Conservation (phyloP, 352 stramenopile genomes). For the Blastocystis sp. region DNA sequence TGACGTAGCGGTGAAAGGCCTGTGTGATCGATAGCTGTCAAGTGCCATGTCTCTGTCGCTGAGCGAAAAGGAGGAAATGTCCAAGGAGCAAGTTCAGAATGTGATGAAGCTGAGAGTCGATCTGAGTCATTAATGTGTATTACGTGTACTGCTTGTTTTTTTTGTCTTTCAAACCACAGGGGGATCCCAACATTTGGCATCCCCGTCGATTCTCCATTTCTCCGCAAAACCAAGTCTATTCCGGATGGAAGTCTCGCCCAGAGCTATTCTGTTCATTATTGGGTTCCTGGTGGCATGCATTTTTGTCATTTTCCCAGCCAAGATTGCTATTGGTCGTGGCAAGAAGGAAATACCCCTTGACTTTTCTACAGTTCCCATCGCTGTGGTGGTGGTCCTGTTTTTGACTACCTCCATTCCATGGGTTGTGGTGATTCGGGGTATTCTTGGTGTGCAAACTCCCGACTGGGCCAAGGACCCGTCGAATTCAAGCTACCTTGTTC, state of each 20-base stretch:
- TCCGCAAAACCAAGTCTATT: not conserved
- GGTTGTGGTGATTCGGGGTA: constrained; percentile 56
- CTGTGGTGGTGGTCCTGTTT: constrained; percentile 38
- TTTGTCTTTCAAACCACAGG: no score
- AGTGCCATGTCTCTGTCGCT: constrained; percentile 28
- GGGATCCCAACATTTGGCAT: no score
- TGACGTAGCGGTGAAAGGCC: not conserved
- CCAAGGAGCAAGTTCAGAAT: constrained; percentile 26
- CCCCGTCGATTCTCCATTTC: no score
- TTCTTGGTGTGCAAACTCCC: constrained; percentile 39
- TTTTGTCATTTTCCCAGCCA: constrained; percentile 41
- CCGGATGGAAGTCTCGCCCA: not conserved
- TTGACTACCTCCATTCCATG: constrained; percentile 35
- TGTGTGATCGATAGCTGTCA: constrained; percentile 5
- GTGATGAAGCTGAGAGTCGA: constrained; percentile 27
- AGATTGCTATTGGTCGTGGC: not conserved
- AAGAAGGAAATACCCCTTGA: constrained; percentile 22
- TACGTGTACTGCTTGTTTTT: no score
- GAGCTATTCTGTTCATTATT: constrained; percentile 32
- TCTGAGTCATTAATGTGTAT: not conserved
- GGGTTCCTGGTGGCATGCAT: constrained; percentile 28
- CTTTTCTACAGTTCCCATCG: constrained; percentile 41
- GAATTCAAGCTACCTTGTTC: constrained; percentile 58
- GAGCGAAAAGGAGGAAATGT: constrained; percentile 15
- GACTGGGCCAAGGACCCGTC: constrained; percentile 28